A percentile compares a stretch with the other conserved stretches of the same genome.
These are phyloP conservation scores for Pseudogymnoascus sp. DNA, from an alignment of 2,329 filamentous ascomycete genomes.

Conservation along the genomic window DNA sequence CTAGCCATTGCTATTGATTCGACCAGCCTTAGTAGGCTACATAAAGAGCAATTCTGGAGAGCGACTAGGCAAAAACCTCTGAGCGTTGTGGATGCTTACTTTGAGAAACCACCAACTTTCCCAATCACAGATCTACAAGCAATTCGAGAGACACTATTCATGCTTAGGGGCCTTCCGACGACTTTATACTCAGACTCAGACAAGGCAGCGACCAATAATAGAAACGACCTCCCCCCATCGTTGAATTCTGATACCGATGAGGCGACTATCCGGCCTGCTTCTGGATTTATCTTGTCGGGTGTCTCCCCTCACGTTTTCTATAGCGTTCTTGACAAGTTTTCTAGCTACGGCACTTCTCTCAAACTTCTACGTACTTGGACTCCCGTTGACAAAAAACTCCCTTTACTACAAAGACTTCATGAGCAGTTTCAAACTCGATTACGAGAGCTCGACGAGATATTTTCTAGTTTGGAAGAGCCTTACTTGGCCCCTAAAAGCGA, in stretches of 20 bases:
- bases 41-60: slow-evolving; percentile 41
- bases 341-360: slow-evolving; percentile 41
- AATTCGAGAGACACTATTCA: slow-evolving; percentile 72
- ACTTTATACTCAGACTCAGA: slow-evolving; percentile 50
- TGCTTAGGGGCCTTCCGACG: slow-evolving; percentile 73
- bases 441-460: slow-evolving; percentile 45
- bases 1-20: slow-evolving; percentile 27
- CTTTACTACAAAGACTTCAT: slow-evolving; percentile 28
- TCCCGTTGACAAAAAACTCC: slow-evolving; percentile 24
- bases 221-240: slow-evolving; percentile 16
- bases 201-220: slow-evolving; percentile 4
- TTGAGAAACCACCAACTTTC: slow-evolving; percentile 1
- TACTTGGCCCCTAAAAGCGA: slow-evolving; percentile 49
- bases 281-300: slow-evolving; percentile 30
- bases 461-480: slow-evolving; percentile 53
- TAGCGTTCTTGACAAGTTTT: slow-evolving; percentile 37
- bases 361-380: slow-evolving; percentile 43
- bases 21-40: slow-evolving; percentile 31
- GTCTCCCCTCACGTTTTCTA: slow-evolving; percentile 27
- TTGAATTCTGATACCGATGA: slow-evolving; percentile 31
- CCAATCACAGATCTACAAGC: slow-evolving; percentile 55
- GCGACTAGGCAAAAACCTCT: slow-evolving; percentile 19
- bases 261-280: slow-evolving; percentile 23
- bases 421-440: slow-evolving; percentile 37
- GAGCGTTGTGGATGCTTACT: slow-evolving; percentile 5